Base-by-base conservation (phyloP, 139 green algal genomes). In the Yamagishiella unicocca region DNA sequence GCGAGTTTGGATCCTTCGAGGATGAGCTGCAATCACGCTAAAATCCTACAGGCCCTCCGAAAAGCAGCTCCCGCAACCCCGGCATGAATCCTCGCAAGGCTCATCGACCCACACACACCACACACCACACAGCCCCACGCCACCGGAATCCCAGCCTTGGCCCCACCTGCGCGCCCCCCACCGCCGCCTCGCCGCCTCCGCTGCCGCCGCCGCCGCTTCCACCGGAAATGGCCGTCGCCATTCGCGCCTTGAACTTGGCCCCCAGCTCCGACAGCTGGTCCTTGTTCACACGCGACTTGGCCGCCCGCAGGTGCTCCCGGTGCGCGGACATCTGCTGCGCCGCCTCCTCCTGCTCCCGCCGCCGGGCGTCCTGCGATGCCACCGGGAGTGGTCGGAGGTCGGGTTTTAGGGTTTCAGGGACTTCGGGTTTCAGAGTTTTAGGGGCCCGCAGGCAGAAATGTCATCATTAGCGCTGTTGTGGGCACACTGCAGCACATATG, bases 221-320 rank as follows among this genome's bases (percentile, higher is more conserved):
- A 33, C 45, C 73, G 4, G 70, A 74, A 33, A 78, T 27, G 4
- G 38, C 37, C 7, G 77, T 74, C 29, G 79, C 73, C 84, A 89
- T 64, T 37, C 76, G 85, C 33, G 75, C 67, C 21, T 46, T 50
- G 71, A 89, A 89, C 61, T 89, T 46, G 7, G 85, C 85, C 3
- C 85, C 85, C 76, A 89, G 85, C 85, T 81, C 46, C 35, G 21
- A 42, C 35, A 89, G 85, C 75, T 89, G 73, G n/a, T 89, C 85
- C 42, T 83, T 83, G 61, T 71, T 89, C 45, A 89, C 27, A 19
- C 85, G 85, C 21, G 85, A 38, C 14, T 33, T 31, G 19, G 76
- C 85, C 4, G 85, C 85, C 12, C 58, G 55, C 31, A 89, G 46
- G 75, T 88, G 83, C 68, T 88, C 82, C 33, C 42, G 31, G 64